Base-by-base conservation (phyloP, 1,284 basidiomycete species). In the Schizopora paradoxa region DNA sequence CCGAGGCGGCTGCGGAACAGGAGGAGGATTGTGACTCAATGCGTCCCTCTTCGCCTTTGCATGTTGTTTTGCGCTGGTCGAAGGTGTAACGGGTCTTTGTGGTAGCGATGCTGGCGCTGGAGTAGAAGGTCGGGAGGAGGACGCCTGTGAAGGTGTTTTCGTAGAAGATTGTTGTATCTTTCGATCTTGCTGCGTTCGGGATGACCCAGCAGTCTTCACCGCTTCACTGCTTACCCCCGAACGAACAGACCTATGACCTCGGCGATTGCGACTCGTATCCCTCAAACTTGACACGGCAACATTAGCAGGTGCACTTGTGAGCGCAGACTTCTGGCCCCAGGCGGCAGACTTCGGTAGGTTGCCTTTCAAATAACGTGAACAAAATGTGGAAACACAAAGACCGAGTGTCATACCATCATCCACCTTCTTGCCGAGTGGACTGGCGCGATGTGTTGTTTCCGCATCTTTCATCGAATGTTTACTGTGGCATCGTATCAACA, bases 381-480 rank as follows among this genome's bases (percentile, higher is more conserved):
- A 46, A 54, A 57, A 58, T 45, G 47, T 51, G 36, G 58, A 52
- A 43, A 62, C 62, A 5, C 49, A 51, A 19, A 55, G 51, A 35
- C 55, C 35, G 4, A 48, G 49, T 47, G 34, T 32, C 69, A 53
- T 57, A 85, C 87, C 82, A 11, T 85, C 81, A 51, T 84, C 77
- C 10, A 61, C 64, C 61, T 73, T 76, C 66, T 69, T 74, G 49
- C 59, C 63, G 47, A 73, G 61, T 29, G 70, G 61, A 13, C 67
- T 61, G 18, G 66, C 70, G 39, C 78, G 69, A 16, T 74, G 56
- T 37, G 82, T 69, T 45, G 69, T 85, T 61, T 91, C 87, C 1
- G 82, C 86, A 25, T 86, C 83, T 64, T 90, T 91, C 69, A 91
- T 86, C 0, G 86, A 86, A 61, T 90, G 87, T 77, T 91, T 90